phyloP scores from a whole-genome alignment of 306 rosid species.

The Crotalaria pallida region DNA sequence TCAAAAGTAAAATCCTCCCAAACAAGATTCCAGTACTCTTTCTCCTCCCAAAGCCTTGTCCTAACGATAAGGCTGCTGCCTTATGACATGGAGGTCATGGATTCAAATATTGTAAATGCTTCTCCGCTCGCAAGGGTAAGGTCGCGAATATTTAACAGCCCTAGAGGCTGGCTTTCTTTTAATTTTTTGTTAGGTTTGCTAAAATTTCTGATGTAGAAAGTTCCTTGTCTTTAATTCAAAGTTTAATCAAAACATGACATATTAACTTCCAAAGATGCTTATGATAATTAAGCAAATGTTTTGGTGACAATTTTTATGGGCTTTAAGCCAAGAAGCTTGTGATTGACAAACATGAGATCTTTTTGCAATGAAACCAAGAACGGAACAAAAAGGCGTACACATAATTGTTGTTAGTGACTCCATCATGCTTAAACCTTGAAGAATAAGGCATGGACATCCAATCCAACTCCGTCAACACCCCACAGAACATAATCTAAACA shows the following conservation, averaged over 20 bases:
- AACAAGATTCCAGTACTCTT: too few relatives aligned
- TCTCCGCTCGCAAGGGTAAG: too few relatives aligned
- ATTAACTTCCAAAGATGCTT: background rate
- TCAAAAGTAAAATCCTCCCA: background rate
- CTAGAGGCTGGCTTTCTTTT: background rate
- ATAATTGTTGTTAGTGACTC: background rate
- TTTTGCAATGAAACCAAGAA: background rate
- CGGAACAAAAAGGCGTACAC: background rate
- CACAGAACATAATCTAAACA: background rate
- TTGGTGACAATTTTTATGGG: background rate
- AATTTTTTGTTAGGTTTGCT: background rate
- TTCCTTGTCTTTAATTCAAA: background rate
- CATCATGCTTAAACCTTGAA: slow-evolving; percentile 15
- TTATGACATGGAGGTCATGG: too few relatives aligned
- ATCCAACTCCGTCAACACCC: background rate
- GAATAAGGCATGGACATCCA: background rate
- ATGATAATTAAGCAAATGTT: background rate
- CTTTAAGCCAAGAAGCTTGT: background rate
- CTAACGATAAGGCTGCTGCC: too few relatives aligned
- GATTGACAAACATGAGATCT: background rate
- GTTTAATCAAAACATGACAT: background rate
- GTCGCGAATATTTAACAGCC: too few relatives aligned
- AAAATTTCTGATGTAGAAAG: too few relatives aligned
- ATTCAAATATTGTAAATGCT: too few relatives aligned
- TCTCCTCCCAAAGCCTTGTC: too few relatives aligned